Evolutionary conservation across 768 basidiomycete genomes (phyloP), one percentile per base, ranked within the genome.

Genomic region (Leccinum obscurum): DNA sequence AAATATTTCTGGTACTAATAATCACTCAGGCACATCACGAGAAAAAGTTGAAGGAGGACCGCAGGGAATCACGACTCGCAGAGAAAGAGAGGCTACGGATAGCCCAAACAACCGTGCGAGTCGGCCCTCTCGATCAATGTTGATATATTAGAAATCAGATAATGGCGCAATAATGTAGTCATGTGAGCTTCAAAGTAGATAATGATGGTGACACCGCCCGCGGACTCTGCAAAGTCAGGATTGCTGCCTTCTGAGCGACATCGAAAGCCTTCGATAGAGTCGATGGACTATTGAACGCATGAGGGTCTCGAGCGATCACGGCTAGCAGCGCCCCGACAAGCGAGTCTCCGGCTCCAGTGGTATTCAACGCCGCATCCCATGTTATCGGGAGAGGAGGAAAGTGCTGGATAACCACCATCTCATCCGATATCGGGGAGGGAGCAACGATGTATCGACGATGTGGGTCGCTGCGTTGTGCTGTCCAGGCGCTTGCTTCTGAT

Each of bases 261-360:
- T 72, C 72, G 14, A 93, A 77, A 4, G 80, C 70, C 17, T 69
- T 64, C 1, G 77, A 77, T 58, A 92, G 66, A 2, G 75, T 65
- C 4, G 61, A 59, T 13, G 82, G 84, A 57, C 78, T 73, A n/a
- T 77, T 72, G 59, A 90, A 83, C 5, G 76, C 69, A 24, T 71
- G 65, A 10, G 78, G 81, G 28, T 74, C 66, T 6, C 78, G 72
- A 13, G 78, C 75, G n/a, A 94, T 73, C 9, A 78, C 77, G 6
- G 93, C 89, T n/a, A 95, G 73, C 32, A 97, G 68, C 1, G 89
- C 85, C 6, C 95, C 95, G 1, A 92, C 94, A 26, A 97, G 83
- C 3, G 92, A 88, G 75, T 98, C 95, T 0, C 95, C 95, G 1
- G 92, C 95, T 1, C 96, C 96, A 0, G 95, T 98, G 9, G 93